Evolutionary conservation across 2,329 filamentous ascomycete species (phyloP), one percentile per base, ranked within the genome.

Genomic region (Chaetomium globosum): DNA sequence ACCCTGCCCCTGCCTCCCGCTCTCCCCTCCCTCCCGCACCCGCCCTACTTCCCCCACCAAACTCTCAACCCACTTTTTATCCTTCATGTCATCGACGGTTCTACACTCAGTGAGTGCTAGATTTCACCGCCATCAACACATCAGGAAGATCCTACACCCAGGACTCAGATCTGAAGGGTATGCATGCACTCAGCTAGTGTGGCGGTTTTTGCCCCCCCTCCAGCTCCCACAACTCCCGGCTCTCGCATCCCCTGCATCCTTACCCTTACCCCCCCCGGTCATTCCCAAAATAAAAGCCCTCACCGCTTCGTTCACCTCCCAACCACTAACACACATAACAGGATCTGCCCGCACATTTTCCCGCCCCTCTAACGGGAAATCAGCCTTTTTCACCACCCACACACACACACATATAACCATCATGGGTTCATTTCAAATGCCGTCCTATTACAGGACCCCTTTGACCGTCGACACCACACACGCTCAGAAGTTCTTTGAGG

Each of bases 401-500:
- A 64, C 28, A 51, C 30, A 65, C 59, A 65, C 48, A 28, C 61
- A 61, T 65, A 65, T 69, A 71, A 69, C 71, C 68, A 74, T 73
- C 77, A 85, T 85, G 83, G 82, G 80, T 75, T 81, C 82, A 74
- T 82, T 80, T 74, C 77, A 77, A 71, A 82, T 84, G 80, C 81
- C 81, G 74, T 74, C 79, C 66, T 84, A 78, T 72, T 86, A 82
- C 77, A 79, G 81, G 73, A 77, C 79, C 68, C 78, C 80, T 70
- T 74, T 85, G 74, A 80, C 80, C 59, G 80, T 86, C 75, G 83
- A 86, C 75, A 84, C 83, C 67, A 78, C 75, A 63, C 79, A 83
- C 71, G 77, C 80, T 61, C 81, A 83, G 69, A 86, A 85, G 75
- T 83, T 81, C 78, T 86, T 85, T 73, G 85, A 87, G 65, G 85